Conservation (phyloP, 169 alveolate species). For the Plasmodium coatneyi region DNA sequence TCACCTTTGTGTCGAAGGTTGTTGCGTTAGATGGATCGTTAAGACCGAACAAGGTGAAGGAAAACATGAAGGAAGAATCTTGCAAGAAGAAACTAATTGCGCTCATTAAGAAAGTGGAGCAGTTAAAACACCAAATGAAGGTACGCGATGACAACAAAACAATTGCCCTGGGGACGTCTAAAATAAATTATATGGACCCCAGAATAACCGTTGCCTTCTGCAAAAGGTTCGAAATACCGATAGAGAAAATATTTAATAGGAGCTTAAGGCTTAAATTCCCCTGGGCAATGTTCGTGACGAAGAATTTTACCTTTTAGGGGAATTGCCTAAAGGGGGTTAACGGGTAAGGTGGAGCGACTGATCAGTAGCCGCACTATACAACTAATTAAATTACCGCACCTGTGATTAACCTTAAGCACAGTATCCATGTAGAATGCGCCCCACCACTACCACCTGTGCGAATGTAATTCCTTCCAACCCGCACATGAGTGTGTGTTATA, state of each 20-base stretch:
- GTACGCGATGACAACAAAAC: conserved; percentile 96
- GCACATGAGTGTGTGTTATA: background rate
- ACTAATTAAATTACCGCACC: background rate
- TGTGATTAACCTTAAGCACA: background rate
- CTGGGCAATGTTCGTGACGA: conserved; percentile 98
- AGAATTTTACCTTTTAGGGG: conserved; percentile 91
- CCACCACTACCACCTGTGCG: background rate
- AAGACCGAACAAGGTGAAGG: conserved; percentile 75
- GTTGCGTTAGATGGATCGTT: conserved; percentile 72
- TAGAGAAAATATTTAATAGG: conserved; percentile 96
- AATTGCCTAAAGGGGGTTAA: background rate
- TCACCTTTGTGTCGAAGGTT: conserved; percentile 75
- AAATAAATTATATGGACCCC: conserved; percentile 99
- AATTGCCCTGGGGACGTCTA: conserved; percentile 98
- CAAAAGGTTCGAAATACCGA: conserved; percentile 95
- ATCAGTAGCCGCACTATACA: background rate
- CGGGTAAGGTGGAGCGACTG: background rate
- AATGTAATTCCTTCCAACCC: conserved; percentile 1
- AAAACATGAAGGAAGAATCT: conserved; percentile 74
- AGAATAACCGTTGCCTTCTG: conserved; percentile 98
- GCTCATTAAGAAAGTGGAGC: conserved; percentile 66
- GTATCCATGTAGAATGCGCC: background rate
- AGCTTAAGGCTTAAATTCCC: conserved; percentile 94
- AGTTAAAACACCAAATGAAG: conserved; percentile 85
- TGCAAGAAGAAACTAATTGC: conserved; percentile 77